Conservation (phyloP, 257 asterid genomes). For the Mitragyna speciosa region DNA sequence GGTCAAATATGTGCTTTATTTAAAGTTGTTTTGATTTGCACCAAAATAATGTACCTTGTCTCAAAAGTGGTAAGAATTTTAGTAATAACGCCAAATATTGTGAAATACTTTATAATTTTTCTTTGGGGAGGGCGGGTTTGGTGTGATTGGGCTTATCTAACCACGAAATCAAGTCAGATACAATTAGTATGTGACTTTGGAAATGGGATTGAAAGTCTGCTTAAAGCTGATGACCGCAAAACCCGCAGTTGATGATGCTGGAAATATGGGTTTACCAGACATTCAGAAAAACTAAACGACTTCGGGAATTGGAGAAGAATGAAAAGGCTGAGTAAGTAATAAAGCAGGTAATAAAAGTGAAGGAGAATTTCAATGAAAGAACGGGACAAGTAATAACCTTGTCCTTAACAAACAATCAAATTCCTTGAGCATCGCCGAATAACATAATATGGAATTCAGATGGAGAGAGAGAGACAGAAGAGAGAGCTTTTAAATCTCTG, state of each 20-base stretch:
- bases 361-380: neutral
- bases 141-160: neutral
- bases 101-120: no score
- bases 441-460: neutral
- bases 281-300: neutral
- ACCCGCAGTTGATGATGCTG: conserved; percentile 5
- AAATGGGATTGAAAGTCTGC: neutral
- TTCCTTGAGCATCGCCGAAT: neutral
- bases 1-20: neutral
- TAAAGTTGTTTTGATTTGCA: neutral
- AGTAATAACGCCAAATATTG: no score
- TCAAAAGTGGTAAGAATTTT: neutral
- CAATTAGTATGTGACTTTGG: neutral
- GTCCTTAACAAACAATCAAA: neutral
- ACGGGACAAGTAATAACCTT: conserved; percentile 13
- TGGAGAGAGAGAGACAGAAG: neutral
- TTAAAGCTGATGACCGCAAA: neutral
- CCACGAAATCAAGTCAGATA: neutral
- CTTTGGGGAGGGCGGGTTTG: neutral
- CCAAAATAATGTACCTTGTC: neutral
- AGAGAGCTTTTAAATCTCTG: neutral
- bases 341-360: neutral
- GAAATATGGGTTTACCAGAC: neutral
- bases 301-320: conserved; percentile 14
- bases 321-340: neutral